Base-by-base conservation (phyloP, 306 rosid species). In the Trichosanthes truncata region DNA sequence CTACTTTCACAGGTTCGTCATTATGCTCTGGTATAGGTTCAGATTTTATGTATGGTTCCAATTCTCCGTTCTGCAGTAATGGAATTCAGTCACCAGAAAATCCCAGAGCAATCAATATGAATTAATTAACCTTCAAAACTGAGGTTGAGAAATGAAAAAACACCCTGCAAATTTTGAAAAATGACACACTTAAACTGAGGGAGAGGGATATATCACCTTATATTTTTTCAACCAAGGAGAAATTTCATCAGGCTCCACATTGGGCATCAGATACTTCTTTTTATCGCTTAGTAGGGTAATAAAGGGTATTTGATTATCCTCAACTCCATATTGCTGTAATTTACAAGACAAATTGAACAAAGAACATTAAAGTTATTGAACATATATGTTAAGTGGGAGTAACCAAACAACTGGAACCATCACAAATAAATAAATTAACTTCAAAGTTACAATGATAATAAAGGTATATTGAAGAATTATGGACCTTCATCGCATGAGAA, bases 1-100 rank as follows among this genome's bases (percentile, higher is more conserved):
- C 92, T 29, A 95, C 96, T 87, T 91, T 93, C 57, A 95, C 96
- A 62, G 97, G 96, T 73, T 95, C 99, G 46, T 95, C 78, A 82
- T 89, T 95, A 38, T 80, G 62, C 84, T 90, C 99, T 5, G 99
- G 97, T 84, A 95, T 83, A 80, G 97, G 91, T 81, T 91, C 93
- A 46, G 99, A 93, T 82, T 88, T 91, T 82, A 83, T 71, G 81
- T 25, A 90, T 68, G 93, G 92, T 33, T 80, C 74, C 74, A 95
- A 48, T 4, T 85, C 87, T 61, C 97, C 96, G 13, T 91, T 92
- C 99, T 95, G 91, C 84, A 83, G 74, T 69, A 33, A 56, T 20
- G 51, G 21, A 40, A 81, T 60, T 77, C 46, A 81, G 35, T 86
- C 78, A 85, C 23, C 23, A 33, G 5, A 21, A 56, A 77, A 20